Evolutionary conservation across 306 rosid species (phyloP), one percentile per base, ranked within the genome.

Genomic region (Alnus glutinosa): DNA sequence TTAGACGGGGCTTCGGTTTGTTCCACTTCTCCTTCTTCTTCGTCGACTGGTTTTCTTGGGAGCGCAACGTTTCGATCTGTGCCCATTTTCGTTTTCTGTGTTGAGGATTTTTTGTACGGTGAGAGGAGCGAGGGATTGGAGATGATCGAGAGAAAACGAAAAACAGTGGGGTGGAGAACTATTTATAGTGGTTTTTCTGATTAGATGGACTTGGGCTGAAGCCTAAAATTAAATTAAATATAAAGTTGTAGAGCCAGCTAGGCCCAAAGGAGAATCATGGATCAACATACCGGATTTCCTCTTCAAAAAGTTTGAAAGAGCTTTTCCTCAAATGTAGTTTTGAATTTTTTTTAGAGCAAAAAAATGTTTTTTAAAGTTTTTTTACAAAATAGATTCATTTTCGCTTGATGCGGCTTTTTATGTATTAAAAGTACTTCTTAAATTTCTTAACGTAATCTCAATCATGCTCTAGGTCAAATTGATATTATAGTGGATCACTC

Each of bases 51-150:
- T 23, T 23, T 84, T 48, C 36, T 80, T 7, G 71, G 57, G 48
- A 18, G 48, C 63, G 37, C 58, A 52, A 74, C 89, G 68, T 83
- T 82, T 70, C 85, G 87, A 59, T 93, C 87, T 83, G 55, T 82
- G 7, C 86, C 83, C 97, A 92, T 92, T 74, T 75, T 67, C 59
- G 49, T 70, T 46, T 2, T 59, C 8, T 3, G 39, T 50, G 58
- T 67, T 74, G 69, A 15, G 50, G 71, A 71, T 70, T 74, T 71
- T 74, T 32, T 73, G 55, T 5, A 28, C 54, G 30, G 70, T 50
- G 83, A 73, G 81, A 70, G 42, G 28, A 57, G 83, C 23, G 18
- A 16, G 63, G 13, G 51, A 42, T 42, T 42, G 46, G 7, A 78
- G 10, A 51, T 2, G 11, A 23, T 23, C 28, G 28, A 23, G 28